These are phyloP conservation scores for Beauveria asiatica DNA, from an alignment of 2,329 filamentous ascomycete genomes.

Conservation along the genomic window DNA sequence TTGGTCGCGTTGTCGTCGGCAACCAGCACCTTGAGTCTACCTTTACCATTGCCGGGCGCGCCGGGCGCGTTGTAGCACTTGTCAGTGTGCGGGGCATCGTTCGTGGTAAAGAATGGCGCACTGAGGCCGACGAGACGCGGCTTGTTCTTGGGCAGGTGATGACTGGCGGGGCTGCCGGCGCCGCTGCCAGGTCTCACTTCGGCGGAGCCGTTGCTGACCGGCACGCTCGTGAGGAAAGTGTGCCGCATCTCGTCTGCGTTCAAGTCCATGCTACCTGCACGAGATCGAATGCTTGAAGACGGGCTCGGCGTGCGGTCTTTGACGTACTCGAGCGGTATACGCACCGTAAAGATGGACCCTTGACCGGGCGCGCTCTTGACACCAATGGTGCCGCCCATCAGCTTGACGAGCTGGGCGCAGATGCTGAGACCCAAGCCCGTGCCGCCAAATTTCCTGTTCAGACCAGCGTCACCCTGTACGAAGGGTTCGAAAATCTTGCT, in stretches of 20 bases:
- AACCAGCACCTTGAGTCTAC: slow-evolving; percentile 68
- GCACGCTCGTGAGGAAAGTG: slow-evolving; percentile 1
- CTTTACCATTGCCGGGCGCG: slow-evolving; percentile 13
- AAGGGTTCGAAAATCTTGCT: slow-evolving; percentile 88
- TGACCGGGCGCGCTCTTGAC: slow-evolving; percentile 63
- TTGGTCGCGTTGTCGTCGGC: slow-evolving; percentile 62
- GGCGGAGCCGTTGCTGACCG: slow-evolving; percentile 3
- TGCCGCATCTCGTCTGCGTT: background rate
- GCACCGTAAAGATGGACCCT: slow-evolving; percentile 75
- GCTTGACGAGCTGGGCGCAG: slow-evolving; percentile 73
- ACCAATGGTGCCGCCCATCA: slow-evolving; percentile 73
- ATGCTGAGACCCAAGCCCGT: slow-evolving; percentile 85
- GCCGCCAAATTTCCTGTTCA: slow-evolving; percentile 88
- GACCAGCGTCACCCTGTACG: slow-evolving; percentile 80
- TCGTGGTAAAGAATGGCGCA: slow-evolving; percentile 66
- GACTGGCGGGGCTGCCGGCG: background rate
- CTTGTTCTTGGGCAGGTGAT: slow-evolving; percentile 33
- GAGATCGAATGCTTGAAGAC: slow-evolving; percentile 23
- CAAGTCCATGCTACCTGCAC: slow-evolving; percentile 38
- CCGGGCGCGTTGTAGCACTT: background rate
- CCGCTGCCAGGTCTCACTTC: background rate
- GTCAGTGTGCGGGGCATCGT: slow-evolving; percentile 19
- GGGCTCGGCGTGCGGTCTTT: slow-evolving; percentile 46
- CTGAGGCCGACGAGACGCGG: slow-evolving; percentile 76
- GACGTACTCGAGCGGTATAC: slow-evolving; percentile 70